These are phyloP conservation scores for Cercophora samala DNA, from an alignment of 495 filamentous ascomycete genomes.

Conservation along the genomic window DNA sequence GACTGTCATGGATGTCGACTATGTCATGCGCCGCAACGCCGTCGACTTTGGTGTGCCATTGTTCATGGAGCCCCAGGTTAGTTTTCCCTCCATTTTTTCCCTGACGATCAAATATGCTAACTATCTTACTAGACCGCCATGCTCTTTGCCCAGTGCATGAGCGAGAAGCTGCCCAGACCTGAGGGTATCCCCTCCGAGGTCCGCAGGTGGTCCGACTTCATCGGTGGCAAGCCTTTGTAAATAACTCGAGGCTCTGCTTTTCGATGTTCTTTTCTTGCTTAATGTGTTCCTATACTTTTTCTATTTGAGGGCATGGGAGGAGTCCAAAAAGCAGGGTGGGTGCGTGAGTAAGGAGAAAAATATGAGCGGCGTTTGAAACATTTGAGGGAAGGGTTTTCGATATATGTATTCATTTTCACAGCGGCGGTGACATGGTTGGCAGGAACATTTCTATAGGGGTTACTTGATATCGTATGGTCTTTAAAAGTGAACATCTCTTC, in stretches of 20 bases:
- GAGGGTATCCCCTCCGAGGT: conserved; percentile 87
- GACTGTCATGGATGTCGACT: conserved; percentile 86
- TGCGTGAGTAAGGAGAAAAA: background rate
- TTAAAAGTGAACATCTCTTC: background rate
- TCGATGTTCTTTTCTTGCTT: background rate
- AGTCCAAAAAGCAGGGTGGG: background rate
- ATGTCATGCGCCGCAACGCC: conserved; percentile 96
- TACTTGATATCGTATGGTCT: background rate
- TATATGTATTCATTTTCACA: background rate
- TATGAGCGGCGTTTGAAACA: background rate
- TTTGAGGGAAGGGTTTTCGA: background rate
- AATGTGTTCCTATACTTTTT: conserved; percentile 8
- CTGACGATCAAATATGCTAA: conserved; percentile 7
- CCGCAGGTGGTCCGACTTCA: conserved; percentile 88
- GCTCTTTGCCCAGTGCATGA: conserved; percentile 95
- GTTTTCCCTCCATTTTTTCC: conserved; percentile 27
- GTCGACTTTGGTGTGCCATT: conserved; percentile 97
- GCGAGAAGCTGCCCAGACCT: conserved; percentile 80
- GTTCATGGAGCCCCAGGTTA: conserved; percentile 98
- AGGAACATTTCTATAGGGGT: background rate
- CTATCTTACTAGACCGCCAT: conserved; percentile 71
- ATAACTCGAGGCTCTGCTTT: conserved; percentile 19
- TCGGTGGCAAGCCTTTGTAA: conserved; percentile 87
- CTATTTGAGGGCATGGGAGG: background rate
- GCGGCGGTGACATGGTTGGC: background rate